Evolutionary conservation across 352 stramenopile species (phyloP), one percentile per base, ranked within the genome.

Genomic region (Aphanomyces astaci): DNA sequence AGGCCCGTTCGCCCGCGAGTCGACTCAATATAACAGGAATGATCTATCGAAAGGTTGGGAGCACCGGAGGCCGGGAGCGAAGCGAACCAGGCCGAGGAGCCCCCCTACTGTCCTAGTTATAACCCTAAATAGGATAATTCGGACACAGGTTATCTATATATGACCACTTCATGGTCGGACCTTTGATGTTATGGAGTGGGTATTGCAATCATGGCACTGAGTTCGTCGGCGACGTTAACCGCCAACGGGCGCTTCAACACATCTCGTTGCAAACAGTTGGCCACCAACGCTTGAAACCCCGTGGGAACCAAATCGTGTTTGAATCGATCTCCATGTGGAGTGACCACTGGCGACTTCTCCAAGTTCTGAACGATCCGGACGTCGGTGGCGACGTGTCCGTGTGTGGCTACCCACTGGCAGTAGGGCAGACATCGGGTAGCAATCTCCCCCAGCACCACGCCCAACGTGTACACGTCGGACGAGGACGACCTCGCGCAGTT

Each of bases 381-480:
- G 56, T 65, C 56, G 56, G 33, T 54, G 11, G 22, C 36, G 22
- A 65, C 40, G 56, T 65, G 40, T 7, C 56, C 56, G 4, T 22
- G 24, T 15, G 5, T 2, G 3, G 51, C 56, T 32, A 65, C 25
- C 56, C 32, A 49, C 33, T 39, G 25, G 17, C 53, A 36, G 40
- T 82, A 90, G 17, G 80, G 81, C 65, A 73, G 63, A n/a, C 70
- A 52, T 13, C 78, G 76, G 24, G 80, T 82, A 17, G 85, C 75
- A 68, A 90, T 76, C 70, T 86, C 77, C 59, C 76, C 72, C 48
- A 87, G 72, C 30, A 90, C 63, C 17, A 90, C 78, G 25, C 81
- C 81, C 30, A 90, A 84, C 11, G 81, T 70, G 72, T 81, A 90
- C 52, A 87, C 78, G 59, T 90, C 86, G 51, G 68, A 75, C 28